Percentiles rank a stretch among this genome's conserved stretches.
Evolutionary conservation across 202 grass and related monocot species (phyloP).

Genomic region (Setaria viridis): DNA sequence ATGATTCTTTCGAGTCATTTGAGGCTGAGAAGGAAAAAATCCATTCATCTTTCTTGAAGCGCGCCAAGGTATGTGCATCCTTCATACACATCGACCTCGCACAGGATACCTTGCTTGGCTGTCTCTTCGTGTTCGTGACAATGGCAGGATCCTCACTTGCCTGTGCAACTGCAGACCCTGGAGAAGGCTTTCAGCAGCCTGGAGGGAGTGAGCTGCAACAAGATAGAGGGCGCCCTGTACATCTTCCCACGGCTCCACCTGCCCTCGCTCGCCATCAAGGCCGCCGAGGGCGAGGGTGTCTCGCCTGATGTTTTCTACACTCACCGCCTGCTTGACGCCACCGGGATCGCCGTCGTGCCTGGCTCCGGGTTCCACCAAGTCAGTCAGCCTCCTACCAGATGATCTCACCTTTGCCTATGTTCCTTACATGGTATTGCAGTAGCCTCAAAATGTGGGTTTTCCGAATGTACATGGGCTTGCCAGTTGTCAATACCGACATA

Average conservation of each 20-base stretch:
- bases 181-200: slow-evolving; percentile 62
- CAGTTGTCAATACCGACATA: too few species aligned
- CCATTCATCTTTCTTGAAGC: slow-evolving; percentile 51
- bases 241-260: slow-evolving; percentile 70
- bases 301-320: slow-evolving; percentile 65
- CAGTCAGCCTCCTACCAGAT: neutral
- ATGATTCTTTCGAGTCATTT: slow-evolving; percentile 60
- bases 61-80: slow-evolving; percentile 54
- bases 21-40: slow-evolving; percentile 59
- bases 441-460: too few species aligned
- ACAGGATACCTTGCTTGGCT: neutral
- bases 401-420: neutral
- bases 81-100: neutral
- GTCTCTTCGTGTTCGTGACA: neutral
- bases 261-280: slow-evolving; percentile 49
- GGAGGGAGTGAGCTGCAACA: slow-evolving; percentile 68
- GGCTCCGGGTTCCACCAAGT: slow-evolving; percentile 79
- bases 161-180: slow-evolving; percentile 47
- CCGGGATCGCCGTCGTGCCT: slow-evolving; percentile 65
- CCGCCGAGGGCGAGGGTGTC: slow-evolving; percentile 36
- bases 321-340: slow-evolving; percentile 55
- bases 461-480: too few species aligned
- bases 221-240: slow-evolving; percentile 64
- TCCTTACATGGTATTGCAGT: too few species aligned
- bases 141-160: neutral